Evolutionary conservation across 1,284 basidiomycete species (phyloP), one percentile per base, ranked within the genome.

Genomic region (Cutaneotrichosporon arboriforme): DNA sequence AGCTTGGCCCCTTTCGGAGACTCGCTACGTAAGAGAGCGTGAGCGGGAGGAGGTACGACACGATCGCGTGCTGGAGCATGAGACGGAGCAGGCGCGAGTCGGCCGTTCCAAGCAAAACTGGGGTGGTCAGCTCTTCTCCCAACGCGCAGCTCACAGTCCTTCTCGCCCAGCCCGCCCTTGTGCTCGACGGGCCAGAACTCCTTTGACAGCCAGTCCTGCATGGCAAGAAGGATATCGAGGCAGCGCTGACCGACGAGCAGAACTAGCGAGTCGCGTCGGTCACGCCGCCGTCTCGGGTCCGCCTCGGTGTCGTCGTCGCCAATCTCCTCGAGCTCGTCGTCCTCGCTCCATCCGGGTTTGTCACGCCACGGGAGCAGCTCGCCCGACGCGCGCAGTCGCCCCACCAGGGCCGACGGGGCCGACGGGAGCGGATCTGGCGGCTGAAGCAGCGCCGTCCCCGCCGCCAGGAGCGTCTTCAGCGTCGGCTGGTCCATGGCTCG

Each of bases 31-130:
- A 68, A 5, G 40, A 18, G 1, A 51, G 18, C 5, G 58, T 54
- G 8, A 64, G 52, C 5, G 56, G 55, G 15, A 63, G 52, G n/a
- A 70, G 61, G 35, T 59, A 61, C 0, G 58, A 60, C 31, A 60
- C 56, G 8, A 66, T 58, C 8, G 61, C 52, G 33, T 66, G 64
- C 2, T 60, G 52, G 10, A 66, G 51, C 39, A 70, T 51, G 3
- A 66, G 48, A 1, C 66, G 55, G 7, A 69, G 47, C 4, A 68
- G 53, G 18, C 68, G 59, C 9, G 62, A 48, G 40, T 70, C 68
- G 15, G 64, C 64, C 5, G 68, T 70, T 14, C 68, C 68, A 2
- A 70, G 61, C 15, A 70, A 44, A 35, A 70, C 68, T 70, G 40
- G 4, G 1, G 26, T 10, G 26, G 46, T 34, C 54, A 55, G 49